These are phyloP conservation scores for Acacia confusa DNA, from an alignment of 306 rosid species.

Conservation along the genomic window DNA sequence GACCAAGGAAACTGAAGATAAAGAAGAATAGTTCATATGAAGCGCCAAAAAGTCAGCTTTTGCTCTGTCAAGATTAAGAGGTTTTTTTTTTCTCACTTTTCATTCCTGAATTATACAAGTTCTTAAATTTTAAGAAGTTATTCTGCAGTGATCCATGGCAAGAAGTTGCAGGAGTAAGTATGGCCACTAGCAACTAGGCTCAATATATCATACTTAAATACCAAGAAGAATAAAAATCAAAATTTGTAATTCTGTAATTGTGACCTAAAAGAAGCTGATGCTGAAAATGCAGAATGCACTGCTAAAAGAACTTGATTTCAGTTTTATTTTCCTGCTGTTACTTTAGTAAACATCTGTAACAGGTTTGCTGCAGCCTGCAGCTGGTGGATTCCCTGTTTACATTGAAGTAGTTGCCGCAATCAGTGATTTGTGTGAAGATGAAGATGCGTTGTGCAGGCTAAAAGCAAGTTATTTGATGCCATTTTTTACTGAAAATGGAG, in stretches of 20 bases:
- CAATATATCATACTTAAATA: constrained; percentile 12
- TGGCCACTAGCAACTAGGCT: background rate
- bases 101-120: background rate
- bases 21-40: constrained; percentile 28
- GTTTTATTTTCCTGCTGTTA: constrained; percentile 23
- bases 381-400: constrained; percentile 29
- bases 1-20: constrained; percentile 32
- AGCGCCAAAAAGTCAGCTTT: constrained; percentile 39
- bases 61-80: constrained; percentile 42
- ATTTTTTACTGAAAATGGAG: constrained; percentile 35
- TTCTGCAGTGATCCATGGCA: constrained; percentile 16
- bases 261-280: background rate
- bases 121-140: background rate
- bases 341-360: constrained; percentile 24
- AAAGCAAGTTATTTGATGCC: constrained; percentile 35
- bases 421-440: constrained; percentile 32
- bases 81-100: constrained; percentile 43
- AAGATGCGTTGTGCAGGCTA: constrained; percentile 30
- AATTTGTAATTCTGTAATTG: background rate
- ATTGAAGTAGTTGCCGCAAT: constrained; percentile 35
- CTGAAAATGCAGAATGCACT: constrained; percentile 25
- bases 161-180: constrained; percentile 17
- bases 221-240: background rate
- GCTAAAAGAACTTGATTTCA: background rate
- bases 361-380: constrained; percentile 35